These are phyloP conservation scores for Eucalyptus regnans DNA, from an alignment of 345 rosid species.

Conservation along the genomic window DNA sequence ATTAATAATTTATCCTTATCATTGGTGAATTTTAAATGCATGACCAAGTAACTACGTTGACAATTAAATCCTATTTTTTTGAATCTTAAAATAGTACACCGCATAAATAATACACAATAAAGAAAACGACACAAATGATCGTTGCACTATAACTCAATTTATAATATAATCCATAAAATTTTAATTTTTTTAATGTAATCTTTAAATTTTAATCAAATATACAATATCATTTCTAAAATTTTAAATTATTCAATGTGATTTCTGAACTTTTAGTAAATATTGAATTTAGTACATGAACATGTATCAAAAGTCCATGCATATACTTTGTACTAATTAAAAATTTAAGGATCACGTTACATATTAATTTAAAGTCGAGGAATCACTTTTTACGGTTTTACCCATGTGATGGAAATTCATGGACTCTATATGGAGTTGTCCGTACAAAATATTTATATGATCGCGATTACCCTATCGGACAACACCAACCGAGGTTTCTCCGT, in stretches of 20 bases:
- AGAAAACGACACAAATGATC: not conserved
- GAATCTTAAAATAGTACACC: not conserved
- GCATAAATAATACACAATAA: not conserved
- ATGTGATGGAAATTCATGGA: no score
- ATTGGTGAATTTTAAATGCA: not conserved
- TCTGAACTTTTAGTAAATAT: rapidly evolving
- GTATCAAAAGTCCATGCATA: no score
- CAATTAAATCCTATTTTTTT: not conserved
- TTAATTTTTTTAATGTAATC: no score
- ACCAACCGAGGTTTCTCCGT: not conserved
- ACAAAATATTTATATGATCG: not conserved
- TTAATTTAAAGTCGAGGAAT: no score
- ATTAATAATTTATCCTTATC: not conserved
- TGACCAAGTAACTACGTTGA: not conserved
- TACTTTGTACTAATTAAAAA: no score
- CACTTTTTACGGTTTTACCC: no score
- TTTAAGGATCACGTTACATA: rapidly evolving
- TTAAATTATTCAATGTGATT: no score
- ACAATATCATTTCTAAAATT: no score
- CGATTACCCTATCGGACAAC: not conserved
- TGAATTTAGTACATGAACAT: no score
- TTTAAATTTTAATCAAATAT: no score
- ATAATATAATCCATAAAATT: no score
- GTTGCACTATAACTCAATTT: not conserved
- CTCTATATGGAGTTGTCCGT: not conserved